Evolutionary conservation across 208 protist genomes (phyloP), one percentile per base, ranked within the genome.

Genomic region (Herpetomonas muscarum): DNA sequence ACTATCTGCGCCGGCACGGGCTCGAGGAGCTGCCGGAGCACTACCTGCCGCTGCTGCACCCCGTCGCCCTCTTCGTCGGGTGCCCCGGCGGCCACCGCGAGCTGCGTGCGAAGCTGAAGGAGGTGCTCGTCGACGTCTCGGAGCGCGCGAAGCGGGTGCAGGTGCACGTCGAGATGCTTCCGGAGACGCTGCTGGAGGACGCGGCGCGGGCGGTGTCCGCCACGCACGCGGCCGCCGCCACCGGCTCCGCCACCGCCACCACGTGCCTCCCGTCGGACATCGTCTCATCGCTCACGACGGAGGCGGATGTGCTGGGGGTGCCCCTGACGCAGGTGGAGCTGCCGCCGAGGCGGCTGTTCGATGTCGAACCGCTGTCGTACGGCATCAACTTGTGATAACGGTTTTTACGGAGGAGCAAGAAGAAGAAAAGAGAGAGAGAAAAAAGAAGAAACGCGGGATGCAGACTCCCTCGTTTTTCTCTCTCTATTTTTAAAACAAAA

Each of bases 31-130:
- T 88, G 4, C 74, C 86, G 0, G 63, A 70, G 44, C 49, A 68
- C 13, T 79, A 86, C 26, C 63, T 86, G 32, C 58, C 67, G 0
- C 77, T 93, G 26, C 73, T 89, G 19, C 68, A 78, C 25, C 73
- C 79, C 3, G 77, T 89, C 6, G 72, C 81, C 12, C 31, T 70
- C n/a, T 83, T 93, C 48, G 48, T 80, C 2, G 70, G 75, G 1
- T 93, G 81, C 64, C 53, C 67, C n/a, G 82, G 81, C 9, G 86
- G 86, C 19, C 82, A 93, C 53, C 76, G 78, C 1, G 81, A 93
- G 73, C 65, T 93, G 66, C 71, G 78, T 2, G 53, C 56, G 30
- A 79, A 84, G 47, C 58, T 88, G 26, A 56, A 59, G 24, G 55
- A 86, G 41, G 65, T 80, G 50, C 57, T 90, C 26, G 34, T 93